These are phyloP conservation scores for Laetiporus sulphureus DNA, from an alignment of 1,284 basidiomycete genomes.

Conservation along the genomic window DNA sequence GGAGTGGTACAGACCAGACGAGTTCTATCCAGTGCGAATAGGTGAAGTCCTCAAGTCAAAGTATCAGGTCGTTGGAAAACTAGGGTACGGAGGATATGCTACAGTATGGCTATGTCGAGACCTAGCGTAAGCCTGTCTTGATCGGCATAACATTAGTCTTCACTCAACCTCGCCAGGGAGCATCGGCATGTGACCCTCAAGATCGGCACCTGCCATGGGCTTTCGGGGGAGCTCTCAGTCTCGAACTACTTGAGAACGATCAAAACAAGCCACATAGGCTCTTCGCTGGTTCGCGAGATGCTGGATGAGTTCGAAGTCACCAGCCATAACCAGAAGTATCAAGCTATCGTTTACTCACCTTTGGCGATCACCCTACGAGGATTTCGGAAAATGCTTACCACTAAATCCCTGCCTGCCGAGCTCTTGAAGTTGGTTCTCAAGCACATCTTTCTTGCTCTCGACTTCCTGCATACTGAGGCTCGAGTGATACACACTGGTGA, in stretches of 20 bases:
- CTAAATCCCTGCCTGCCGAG: slow-evolving; percentile 2
- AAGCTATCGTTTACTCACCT: slow-evolving; percentile 9
- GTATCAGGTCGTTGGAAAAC: slow-evolving; percentile 24
- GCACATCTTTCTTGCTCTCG: slow-evolving; percentile 14
- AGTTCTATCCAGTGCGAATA: slow-evolving; percentile 8
- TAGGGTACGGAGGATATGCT: slow-evolving; percentile 22
- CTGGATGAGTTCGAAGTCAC: slow-evolving; percentile 13
- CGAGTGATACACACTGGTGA: slow-evolving; percentile 17
- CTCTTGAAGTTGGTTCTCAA: slow-evolving; percentile 4
- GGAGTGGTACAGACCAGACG: slow-evolving; percentile 6
- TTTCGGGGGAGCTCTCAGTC: slow-evolving; percentile 5
- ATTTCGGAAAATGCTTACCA: slow-evolving; percentile 5
- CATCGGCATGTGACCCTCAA: slow-evolving; percentile 18
- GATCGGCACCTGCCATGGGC: slow-evolving; percentile 10
- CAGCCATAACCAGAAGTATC: slow-evolving; percentile 3
- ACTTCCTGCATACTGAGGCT: slow-evolving; percentile 18
- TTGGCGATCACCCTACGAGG: slow-evolving; percentile 13
- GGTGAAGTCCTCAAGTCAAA: slow-evolving; percentile 15
- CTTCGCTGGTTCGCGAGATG: slow-evolving; percentile 6
- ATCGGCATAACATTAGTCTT: slow-evolving; percentile 1
- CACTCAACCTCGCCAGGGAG: slow-evolving; percentile 8
- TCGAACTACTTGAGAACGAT: slow-evolving; percentile 7
- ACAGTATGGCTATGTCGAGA: slow-evolving; percentile 24
- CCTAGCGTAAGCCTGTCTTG: slow-evolving; percentile 13
- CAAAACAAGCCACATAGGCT: slow-evolving; percentile 3